Conservation (phyloP, 495 filamentous ascomycete genomes). For the Penicillium antarcticum region DNA sequence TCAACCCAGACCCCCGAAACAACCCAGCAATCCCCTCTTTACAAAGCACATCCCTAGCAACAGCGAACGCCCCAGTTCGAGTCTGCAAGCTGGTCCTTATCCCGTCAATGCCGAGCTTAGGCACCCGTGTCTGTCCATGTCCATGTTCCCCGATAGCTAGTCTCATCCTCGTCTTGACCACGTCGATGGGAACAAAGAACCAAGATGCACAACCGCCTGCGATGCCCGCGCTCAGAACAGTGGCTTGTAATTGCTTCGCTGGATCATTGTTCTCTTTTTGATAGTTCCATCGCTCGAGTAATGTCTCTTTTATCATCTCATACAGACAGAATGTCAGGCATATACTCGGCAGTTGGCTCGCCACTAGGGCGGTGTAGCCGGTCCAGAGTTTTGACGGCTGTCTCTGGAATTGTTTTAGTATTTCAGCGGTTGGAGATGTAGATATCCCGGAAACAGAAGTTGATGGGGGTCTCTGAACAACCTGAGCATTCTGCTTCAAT, state of each 20-base stretch:
- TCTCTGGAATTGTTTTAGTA: background rate
- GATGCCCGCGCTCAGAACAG: background rate
- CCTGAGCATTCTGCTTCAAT: slow-evolving; percentile 13
- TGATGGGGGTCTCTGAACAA: background rate
- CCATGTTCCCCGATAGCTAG: slow-evolving; percentile 6
- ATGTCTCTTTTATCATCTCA: slow-evolving; percentile 8
- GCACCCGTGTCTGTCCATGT: background rate
- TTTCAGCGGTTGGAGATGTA: background rate
- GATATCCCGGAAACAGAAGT: background rate
- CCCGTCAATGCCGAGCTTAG: background rate
- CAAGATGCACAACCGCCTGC: slow-evolving; percentile 6
- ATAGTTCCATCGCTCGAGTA: background rate
- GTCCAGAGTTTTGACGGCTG: slow-evolving; percentile 4
- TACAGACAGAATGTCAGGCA: slow-evolving; percentile 11
- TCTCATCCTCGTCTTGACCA: slow-evolving; percentile 11
- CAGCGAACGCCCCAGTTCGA: background rate
- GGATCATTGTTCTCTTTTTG: background rate
- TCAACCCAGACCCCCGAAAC: slow-evolving; percentile 11
- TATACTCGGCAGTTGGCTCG: slow-evolving; percentile 7
- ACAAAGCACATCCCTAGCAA: slow-evolving; percentile 1
- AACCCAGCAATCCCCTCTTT: slow-evolving; percentile 8
- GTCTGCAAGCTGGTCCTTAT: background rate
- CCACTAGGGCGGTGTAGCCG: slow-evolving; percentile 5
- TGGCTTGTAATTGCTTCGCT: background rate
- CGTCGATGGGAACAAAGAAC: slow-evolving; percentile 10